Evolutionary conservation across 2,329 filamentous ascomycete species (phyloP).

Genomic region (Venturia aucupariae): DNA sequence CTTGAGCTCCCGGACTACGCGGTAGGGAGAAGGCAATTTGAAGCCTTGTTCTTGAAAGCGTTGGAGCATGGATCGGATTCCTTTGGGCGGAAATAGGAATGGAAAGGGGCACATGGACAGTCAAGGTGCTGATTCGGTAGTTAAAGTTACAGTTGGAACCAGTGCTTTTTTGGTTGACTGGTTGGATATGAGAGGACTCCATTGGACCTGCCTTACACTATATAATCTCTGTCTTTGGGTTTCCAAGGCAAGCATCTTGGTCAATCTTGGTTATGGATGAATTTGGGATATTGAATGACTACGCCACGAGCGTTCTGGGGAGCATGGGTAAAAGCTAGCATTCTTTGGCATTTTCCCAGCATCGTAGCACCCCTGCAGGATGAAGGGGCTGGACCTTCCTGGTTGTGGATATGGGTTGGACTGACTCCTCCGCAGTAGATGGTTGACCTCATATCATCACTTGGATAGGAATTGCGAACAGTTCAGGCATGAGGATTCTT

Average conservation of each 20-base stretch:
- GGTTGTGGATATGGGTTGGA: neutral
- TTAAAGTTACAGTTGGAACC: too few species aligned
- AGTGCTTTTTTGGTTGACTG: too few species aligned
- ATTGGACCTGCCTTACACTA: too few species aligned
- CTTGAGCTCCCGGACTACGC: conserved; percentile 66
- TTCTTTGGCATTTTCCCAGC: neutral
- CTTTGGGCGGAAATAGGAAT: neutral
- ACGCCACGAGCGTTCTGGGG: neutral
- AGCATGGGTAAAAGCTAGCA: neutral
- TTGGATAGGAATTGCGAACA: neutral
- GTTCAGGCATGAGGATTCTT: too few species aligned
- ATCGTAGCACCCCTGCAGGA: neutral
- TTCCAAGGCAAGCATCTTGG: too few species aligned
- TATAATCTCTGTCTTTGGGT: too few species aligned
- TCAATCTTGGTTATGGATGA: neutral
- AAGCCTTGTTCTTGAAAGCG: conserved; percentile 71
- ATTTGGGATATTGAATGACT: neutral
- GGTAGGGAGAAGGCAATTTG: conserved; percentile 50
- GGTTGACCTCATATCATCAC: neutral
- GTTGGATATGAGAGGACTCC: too few species aligned
- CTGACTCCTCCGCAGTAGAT: too few species aligned
- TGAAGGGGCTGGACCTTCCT: neutral
- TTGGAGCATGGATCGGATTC: conserved; percentile 39
- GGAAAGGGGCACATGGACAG: neutral
- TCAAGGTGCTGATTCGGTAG: too few species aligned